Conservation (phyloP, 352 stramenopile genomes). For the Phytophthora cactorum region DNA sequence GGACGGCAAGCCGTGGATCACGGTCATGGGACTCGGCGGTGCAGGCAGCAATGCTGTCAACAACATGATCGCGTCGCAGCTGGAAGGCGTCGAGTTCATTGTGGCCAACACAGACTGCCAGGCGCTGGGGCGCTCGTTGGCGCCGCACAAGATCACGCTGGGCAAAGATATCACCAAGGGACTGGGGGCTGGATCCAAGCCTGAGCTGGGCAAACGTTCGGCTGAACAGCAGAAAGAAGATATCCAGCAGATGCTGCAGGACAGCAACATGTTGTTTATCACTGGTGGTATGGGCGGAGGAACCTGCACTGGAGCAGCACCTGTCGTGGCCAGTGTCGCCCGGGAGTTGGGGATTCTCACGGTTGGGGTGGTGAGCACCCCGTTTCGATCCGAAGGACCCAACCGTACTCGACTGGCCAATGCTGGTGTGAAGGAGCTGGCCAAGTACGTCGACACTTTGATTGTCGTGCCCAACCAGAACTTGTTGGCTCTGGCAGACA, state of each 20-base stretch:
- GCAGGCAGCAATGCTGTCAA: slow-evolving; percentile 89
- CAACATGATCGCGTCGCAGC: slow-evolving; percentile 90
- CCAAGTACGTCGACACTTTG: slow-evolving; percentile 94
- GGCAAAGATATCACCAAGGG: slow-evolving; percentile 88
- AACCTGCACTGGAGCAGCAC: slow-evolving; percentile 92
- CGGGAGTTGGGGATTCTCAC: slow-evolving; percentile 94
- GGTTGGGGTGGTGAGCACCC: slow-evolving; percentile 96
- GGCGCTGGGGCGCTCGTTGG: slow-evolving; percentile 77
- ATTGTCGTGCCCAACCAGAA: slow-evolving; percentile 98
- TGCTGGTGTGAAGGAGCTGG: slow-evolving; percentile 91
- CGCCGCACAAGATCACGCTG: slow-evolving; percentile 83
- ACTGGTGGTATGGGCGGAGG: slow-evolving; percentile 95
- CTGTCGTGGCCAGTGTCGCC: slow-evolving; percentile 93
- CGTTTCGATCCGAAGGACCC: slow-evolving; percentile 95
- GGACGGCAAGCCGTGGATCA: slow-evolving; percentile 87
- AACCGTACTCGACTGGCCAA: slow-evolving; percentile 95
- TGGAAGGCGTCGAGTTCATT: slow-evolving; percentile 95
- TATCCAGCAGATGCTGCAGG: slow-evolving; percentile 89
- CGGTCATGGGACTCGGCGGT: slow-evolving; percentile 84
- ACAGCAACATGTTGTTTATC: slow-evolving; percentile 97
- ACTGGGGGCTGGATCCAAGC: slow-evolving; percentile 83
- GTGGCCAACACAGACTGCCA: slow-evolving; percentile 97
- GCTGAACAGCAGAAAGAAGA: slow-evolving; percentile 90
- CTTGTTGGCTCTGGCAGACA: slow-evolving; percentile 92
- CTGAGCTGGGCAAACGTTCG: slow-evolving; percentile 77